Base-by-base conservation (phyloP, 257 asterid species). In the Solanum pennellii region DNA sequence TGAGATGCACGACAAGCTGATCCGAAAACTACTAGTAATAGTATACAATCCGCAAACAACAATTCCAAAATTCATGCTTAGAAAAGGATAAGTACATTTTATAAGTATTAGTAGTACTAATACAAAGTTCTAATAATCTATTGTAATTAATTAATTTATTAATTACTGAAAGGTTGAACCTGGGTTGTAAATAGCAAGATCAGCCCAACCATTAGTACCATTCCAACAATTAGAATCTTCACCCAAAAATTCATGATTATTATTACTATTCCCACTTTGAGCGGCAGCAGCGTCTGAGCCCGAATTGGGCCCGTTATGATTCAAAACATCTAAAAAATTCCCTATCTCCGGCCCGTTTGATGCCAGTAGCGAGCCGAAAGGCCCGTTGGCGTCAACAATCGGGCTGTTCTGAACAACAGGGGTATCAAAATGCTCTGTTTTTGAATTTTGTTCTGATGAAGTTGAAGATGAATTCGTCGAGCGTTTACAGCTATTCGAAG, bases 181-280 rank as follows among this genome's bases (percentile, higher is more conserved):
- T 44, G 95, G 95, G 37, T 95, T 90, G 91, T 88, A 92, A 82
- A 95, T 94, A 80, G 98, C 90, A 88, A 96, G 96, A 91, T 91
- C 98, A 86, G 98, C 93, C 96, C 96, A 94, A 4, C 90, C 94
- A 85, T 88, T 91, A 86, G 83, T 76, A 21, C 87, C 93, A 82
- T 86, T 92, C 92, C 94, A 90, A 42, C 93, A 76, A 33, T 91
- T 84, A 16, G 89, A 86, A 6, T 88, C 92, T 18, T 83, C 93
- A 86, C 87, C 90, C 89, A 94, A 88, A 87, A 87, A 91, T 6
- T 44, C 84, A 44, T 79, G 41, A 25, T 14, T 45, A 45, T 68
- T 88, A 86, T 86, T 90, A 49, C 59, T 49, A 49, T 77, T 74
- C 10, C 82, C 89, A 86, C 87, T 69, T 52, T 85, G 92, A 83